Evolutionary conservation across 495 filamentous ascomycete species (phyloP).

Genomic region (Penicillium lagena): DNA sequence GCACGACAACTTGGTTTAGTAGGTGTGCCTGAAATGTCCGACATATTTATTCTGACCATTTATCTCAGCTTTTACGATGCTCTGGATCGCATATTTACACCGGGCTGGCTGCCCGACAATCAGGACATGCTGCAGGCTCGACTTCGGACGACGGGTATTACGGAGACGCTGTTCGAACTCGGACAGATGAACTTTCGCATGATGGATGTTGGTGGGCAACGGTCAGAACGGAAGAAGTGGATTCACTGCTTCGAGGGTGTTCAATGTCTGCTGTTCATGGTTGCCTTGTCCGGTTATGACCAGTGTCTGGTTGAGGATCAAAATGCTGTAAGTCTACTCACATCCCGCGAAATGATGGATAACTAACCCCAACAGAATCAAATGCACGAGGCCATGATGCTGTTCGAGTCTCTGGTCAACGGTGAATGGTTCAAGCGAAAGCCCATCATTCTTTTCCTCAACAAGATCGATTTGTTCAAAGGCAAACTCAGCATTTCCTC

Average conservation of each 20-base stretch:
- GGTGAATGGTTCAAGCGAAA: conserved; percentile 97
- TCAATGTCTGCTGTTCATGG: conserved; percentile 86
- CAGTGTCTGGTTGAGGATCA: conserved; percentile 97
- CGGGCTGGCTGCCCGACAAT: conserved; percentile 87
- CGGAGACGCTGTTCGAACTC: conserved; percentile 92
- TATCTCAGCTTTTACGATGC: conserved; percentile 76
- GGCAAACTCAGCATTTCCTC: conserved; percentile 76
- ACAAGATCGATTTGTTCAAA: conserved; percentile 98
- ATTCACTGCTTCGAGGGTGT: conserved; percentile 99
- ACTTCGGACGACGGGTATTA: conserved; percentile 92
- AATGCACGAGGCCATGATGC: conserved; percentile 99
- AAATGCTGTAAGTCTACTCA: conserved; percentile 65
- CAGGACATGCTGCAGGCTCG: conserved; percentile 93
- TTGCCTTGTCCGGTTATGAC: conserved; percentile 94
- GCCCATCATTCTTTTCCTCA: conserved; percentile 94
- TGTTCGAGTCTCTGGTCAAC: conserved; percentile 96
- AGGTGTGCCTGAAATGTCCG: conserved; percentile 26
- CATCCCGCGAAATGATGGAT: not conserved
- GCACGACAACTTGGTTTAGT: conserved; percentile 95
- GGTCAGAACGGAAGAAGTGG: conserved; percentile 99
- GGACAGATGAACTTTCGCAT: conserved; percentile 94
- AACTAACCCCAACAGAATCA: conserved; percentile 61
- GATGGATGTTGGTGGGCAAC: conserved; percentile 97
- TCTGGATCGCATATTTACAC: conserved; percentile 81
- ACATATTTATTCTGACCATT: conserved; percentile 1